Conservation (phyloP, 345 rosid genomes). For the Viola odorata region DNA sequence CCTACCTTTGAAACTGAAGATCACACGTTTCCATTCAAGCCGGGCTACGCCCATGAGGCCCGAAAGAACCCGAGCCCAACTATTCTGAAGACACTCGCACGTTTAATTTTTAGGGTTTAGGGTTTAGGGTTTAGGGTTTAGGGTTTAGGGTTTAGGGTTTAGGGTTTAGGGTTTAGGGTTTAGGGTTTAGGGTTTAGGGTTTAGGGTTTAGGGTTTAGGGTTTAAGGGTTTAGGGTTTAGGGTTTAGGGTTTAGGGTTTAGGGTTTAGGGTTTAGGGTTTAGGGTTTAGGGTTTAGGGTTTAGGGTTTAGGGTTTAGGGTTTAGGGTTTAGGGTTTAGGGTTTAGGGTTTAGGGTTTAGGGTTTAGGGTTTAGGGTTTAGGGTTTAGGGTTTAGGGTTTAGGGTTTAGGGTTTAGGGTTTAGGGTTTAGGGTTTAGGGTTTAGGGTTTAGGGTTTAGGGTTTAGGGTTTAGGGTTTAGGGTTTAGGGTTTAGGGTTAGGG, state of each 20-base stretch:
- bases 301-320: neutral
- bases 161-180: conserved; percentile 10
- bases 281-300: neutral
- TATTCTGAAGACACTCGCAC: too few species aligned
- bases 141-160: conserved; percentile 8
- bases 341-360: conserved; percentile 10
- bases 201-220: neutral
- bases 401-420: conserved; percentile 12
- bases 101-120: neutral
- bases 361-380: conserved; percentile 4
- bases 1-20: too few species aligned
- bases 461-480: conserved; percentile 9
- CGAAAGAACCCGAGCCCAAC: too few species aligned
- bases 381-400: conserved; percentile 13
- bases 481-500: conserved; percentile 2
- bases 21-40: too few species aligned
- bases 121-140: conserved; percentile 8
- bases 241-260: neutral
- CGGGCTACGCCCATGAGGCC: too few species aligned
- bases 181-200: conserved; percentile 3
- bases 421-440: conserved; percentile 7
- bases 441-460: conserved; percentile 5
- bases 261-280: neutral
- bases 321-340: neutral
- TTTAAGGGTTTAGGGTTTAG: neutral